Percentiles rank a stretch among this genome's conserved stretches.
Evolutionary conservation across 768 basidiomycete species (phyloP).

Genomic region (Tulasnella sp.): DNA sequence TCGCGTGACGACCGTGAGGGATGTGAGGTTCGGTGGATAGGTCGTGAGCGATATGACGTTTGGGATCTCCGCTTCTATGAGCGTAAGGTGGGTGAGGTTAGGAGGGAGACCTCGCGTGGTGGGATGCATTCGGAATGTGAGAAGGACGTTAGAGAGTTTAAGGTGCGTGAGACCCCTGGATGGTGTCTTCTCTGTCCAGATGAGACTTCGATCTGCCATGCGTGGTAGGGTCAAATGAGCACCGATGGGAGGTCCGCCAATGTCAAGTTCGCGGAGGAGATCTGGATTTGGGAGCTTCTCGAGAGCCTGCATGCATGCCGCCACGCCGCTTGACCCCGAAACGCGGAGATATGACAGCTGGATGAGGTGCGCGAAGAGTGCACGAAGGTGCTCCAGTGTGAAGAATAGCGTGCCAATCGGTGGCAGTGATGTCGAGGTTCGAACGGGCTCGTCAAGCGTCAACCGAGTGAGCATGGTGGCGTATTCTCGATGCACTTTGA

Average conservation of each 20-base stretch:
- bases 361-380: not conserved
- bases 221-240: not conserved
- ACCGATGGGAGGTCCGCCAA: not conserved
- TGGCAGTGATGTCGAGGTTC: not conserved
- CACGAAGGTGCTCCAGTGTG: not conserved
- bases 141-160: conserved; percentile 1
- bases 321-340: not conserved
- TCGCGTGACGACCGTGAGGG: conserved; percentile 1
- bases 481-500: not conserved
- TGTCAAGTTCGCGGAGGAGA: not conserved
- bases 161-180: not conserved
- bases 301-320: not conserved
- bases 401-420: not conserved
- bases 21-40: not conserved
- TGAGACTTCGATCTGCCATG: conserved; percentile 9
- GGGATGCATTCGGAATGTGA: conserved; percentile 7
- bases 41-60: conserved; percentile 1
- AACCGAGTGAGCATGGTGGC: not conserved
- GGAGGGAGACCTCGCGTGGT: conserved; percentile 2
- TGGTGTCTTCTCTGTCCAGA: conserved; percentile 4
- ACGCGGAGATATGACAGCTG: not conserved
- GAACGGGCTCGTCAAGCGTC: not conserved
- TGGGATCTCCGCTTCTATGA: not conserved
- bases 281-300: not conserved
- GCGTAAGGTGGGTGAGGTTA: conserved; percentile 1